These are phyloP conservation scores for Boletus sp. DNA, from an alignment of 768 basidiomycete species.

Conservation along the genomic window DNA sequence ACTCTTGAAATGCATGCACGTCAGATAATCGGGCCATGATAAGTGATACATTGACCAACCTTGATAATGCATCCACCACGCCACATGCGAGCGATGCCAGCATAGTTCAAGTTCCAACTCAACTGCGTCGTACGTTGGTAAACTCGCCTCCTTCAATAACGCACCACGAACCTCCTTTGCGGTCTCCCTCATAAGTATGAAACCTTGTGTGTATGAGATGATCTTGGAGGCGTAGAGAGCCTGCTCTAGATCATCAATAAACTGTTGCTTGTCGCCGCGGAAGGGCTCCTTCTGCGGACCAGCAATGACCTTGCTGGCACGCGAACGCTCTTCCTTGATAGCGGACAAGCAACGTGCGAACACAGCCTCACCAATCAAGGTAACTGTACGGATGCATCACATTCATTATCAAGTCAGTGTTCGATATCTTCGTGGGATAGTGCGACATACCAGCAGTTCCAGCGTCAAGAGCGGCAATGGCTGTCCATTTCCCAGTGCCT, in stretches of 20 bases:
- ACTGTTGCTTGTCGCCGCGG: conserved; percentile 97
- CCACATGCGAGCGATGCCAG: conserved; percentile 99
- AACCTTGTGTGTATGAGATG: conserved; percentile 99
- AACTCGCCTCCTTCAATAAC: background rate
- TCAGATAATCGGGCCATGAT: conserved; percentile 11
- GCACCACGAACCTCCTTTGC: conserved; percentile 72
- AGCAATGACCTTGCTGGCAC: conserved; percentile 86
- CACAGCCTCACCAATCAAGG: conserved; percentile 98
- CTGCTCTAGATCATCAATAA: conserved; percentile 99
- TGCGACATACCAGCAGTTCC: conserved; percentile 68
- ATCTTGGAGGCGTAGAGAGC: conserved; percentile 99
- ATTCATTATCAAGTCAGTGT: conserved; percentile 6
- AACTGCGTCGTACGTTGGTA: conserved; percentile 39
- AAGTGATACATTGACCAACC: conserved; percentile 36
- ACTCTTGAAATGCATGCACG: conserved; percentile 41
- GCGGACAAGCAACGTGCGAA: conserved; percentile 98
- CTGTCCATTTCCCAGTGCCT: conserved; percentile 99
- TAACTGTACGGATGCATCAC: conserved; percentile 53
- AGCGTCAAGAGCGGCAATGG: conserved; percentile 92
- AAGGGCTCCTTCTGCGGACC: conserved; percentile 92
- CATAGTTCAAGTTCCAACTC: conserved; percentile 92
- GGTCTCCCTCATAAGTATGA: conserved; percentile 99
- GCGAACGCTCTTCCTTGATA: conserved; percentile 92
- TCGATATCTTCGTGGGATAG: conserved; percentile 3
- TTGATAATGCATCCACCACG: conserved; percentile 99